These are phyloP conservation scores for Scutellaria barbata DNA, from an alignment of 257 asterid species.

Conservation along the genomic window DNA sequence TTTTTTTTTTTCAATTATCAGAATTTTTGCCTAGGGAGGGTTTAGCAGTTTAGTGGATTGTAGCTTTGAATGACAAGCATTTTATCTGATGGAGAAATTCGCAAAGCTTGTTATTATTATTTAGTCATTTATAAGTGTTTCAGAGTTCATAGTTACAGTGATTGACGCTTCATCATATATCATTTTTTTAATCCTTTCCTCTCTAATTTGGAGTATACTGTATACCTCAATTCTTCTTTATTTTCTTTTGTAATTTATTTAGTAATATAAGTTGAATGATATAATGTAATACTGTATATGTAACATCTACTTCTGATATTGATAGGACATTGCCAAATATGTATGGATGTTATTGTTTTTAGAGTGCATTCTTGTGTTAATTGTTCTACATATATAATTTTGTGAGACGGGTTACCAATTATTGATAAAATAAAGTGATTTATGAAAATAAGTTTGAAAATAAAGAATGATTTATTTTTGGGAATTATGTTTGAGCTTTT, in stretches of 20 bases:
- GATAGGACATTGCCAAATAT: neutral
- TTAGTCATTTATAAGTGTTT: neutral
- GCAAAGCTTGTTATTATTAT: neutral
- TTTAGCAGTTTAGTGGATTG: slow-evolving; percentile 32
- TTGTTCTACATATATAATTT: no score
- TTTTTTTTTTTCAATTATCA: neutral
- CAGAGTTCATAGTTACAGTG: neutral
- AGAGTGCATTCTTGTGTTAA: neutral
- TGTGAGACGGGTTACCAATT: no score
- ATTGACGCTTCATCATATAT: no score
- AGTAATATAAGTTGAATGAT: neutral
- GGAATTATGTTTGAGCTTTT: no score
- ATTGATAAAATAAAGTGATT: no score
- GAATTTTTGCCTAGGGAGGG: slow-evolving; percentile 33
- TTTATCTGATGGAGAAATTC: slow-evolving; percentile 24
- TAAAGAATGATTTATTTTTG: no score
- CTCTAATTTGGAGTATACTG: slow-evolving; percentile 4
- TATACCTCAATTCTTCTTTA: neutral
- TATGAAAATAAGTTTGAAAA: no score
- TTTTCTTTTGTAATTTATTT: neutral
- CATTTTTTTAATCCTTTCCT: neutral
- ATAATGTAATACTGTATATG: neutral
- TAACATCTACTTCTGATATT: neutral
- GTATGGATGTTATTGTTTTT: neutral
- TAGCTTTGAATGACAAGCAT: slow-evolving; percentile 28